Conservation (phyloP, 2,329 filamentous ascomycete species). For the Penicillium sp. region DNA sequence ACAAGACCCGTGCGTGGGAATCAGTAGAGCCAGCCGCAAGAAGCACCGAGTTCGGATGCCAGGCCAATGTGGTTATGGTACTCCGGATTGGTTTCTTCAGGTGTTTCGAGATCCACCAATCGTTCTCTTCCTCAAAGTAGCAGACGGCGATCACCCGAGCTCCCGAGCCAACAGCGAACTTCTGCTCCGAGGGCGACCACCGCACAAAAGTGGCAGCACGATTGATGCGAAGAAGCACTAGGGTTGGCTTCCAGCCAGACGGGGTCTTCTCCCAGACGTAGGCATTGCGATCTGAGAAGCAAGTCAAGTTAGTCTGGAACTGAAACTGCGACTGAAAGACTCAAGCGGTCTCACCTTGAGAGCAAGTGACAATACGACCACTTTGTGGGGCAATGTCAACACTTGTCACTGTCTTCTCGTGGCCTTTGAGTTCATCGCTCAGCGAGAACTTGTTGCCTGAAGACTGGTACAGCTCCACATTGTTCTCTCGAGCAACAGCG, state of each 20-base stretch:
- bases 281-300: constrained; percentile 77
- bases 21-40: constrained; percentile 95
- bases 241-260: constrained; percentile 88
- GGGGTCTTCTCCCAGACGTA: constrained; percentile 96
- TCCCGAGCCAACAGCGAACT: constrained; percentile 95
- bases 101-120: constrained; percentile 99
- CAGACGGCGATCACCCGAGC: constrained; percentile 93
- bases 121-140: constrained; percentile 98
- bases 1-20: constrained; percentile 90
- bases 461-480: constrained; percentile 78
- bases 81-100: constrained; percentile 98
- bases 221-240: constrained; percentile 95
- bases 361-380: constrained; percentile 94
- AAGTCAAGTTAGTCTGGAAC: background rate
- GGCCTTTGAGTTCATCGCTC: constrained; percentile 87
- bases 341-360: constrained; percentile 61
- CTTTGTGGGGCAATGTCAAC: constrained; percentile 89
- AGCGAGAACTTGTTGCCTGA: constrained; percentile 70
- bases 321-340: background rate
- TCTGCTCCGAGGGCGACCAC: constrained; percentile 94
- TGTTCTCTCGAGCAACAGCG: constrained; percentile 83
- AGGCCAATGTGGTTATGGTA: constrained; percentile 88
- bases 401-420: constrained; percentile 94
- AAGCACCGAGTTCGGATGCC: constrained; percentile 96
- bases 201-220: constrained; percentile 93